Conservation (phyloP, 371 early-diverging fungal genomes). For the Dichotomocladium elegans region DNA sequence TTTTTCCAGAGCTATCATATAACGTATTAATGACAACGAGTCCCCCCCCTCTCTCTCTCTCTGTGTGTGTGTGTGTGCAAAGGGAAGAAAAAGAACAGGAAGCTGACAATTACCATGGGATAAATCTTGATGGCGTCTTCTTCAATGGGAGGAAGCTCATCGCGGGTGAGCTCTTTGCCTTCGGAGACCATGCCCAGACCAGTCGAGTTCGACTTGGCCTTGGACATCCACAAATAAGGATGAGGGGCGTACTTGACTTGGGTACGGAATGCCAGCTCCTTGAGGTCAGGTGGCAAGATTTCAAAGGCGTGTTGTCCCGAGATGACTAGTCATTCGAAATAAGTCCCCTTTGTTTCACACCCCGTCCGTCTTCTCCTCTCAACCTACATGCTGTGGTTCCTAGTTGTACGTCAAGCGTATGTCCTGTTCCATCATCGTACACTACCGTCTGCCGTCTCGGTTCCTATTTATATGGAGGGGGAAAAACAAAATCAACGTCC, state of each 20-base stretch:
- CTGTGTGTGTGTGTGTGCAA: too few relatives aligned
- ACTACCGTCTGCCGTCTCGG: conserved; percentile 34
- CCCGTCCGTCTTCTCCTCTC: neutral
- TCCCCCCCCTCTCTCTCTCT: neutral
- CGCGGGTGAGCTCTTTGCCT: conserved; percentile 30
- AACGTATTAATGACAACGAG: neutral
- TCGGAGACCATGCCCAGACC: conserved; percentile 47
- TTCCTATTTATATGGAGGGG: conserved; percentile 18
- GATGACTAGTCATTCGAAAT: conserved; percentile 28
- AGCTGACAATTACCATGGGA: conserved; percentile 45
- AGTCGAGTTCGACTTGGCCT: conserved; percentile 30
- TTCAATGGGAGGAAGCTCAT: conserved; percentile 38
- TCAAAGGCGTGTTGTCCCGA: conserved; percentile 50
- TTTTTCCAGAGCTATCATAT: conserved; percentile 42
- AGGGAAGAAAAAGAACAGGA: too few relatives aligned
- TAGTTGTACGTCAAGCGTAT: conserved; percentile 41
- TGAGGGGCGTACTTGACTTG: conserved; percentile 48
- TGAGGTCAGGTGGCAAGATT: conserved; percentile 38
- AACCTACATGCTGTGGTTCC: conserved; percentile 50
- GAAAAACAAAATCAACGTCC: neutral
- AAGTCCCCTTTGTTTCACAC: neutral
- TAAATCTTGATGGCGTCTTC: conserved; percentile 40
- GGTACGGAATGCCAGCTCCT: conserved; percentile 44
- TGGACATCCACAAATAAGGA: conserved; percentile 52
- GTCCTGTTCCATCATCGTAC: conserved; percentile 40